phyloP scores from a whole-genome alignment of 495 filamentous ascomycete species.

The Tuber melanosporum region DNA sequence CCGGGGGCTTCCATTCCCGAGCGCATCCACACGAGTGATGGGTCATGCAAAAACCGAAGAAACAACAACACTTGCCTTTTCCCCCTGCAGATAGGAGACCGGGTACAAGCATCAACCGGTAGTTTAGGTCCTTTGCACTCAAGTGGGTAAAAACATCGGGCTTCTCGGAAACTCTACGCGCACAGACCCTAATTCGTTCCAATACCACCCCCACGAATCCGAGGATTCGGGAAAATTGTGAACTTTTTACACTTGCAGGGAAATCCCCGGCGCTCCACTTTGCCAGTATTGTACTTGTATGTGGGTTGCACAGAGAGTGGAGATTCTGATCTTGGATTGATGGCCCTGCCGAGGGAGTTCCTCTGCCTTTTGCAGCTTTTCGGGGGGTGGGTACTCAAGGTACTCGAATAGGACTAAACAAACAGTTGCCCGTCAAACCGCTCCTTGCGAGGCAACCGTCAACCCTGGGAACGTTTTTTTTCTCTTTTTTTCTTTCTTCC shows the following conservation, averaged over 20 bases:
- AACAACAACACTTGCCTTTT: background rate
- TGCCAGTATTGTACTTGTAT: background rate
- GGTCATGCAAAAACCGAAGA: background rate
- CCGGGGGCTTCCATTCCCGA: background rate
- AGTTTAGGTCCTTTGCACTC: background rate
- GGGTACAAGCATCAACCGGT: background rate
- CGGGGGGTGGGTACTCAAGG: background rate
- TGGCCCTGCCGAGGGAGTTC: background rate
- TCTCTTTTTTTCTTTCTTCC: background rate
- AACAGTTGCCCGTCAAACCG: background rate
- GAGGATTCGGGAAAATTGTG: background rate
- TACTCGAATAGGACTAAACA: background rate
- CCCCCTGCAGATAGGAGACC: background rate
- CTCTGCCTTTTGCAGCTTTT: background rate
- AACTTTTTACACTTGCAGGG: background rate
- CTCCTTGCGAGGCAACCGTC: background rate
- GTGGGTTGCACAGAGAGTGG: background rate
- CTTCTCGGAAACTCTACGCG: background rate
- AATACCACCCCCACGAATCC: background rate
- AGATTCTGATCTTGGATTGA: background rate
- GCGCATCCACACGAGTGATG: background rate
- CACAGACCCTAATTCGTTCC: background rate
- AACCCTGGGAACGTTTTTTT: background rate
- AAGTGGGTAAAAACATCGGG: background rate
- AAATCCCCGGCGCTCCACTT: background rate